phyloP scores from a whole-genome alignment of 352 stramenopile species.

The Globisporangium canariense region DNA sequence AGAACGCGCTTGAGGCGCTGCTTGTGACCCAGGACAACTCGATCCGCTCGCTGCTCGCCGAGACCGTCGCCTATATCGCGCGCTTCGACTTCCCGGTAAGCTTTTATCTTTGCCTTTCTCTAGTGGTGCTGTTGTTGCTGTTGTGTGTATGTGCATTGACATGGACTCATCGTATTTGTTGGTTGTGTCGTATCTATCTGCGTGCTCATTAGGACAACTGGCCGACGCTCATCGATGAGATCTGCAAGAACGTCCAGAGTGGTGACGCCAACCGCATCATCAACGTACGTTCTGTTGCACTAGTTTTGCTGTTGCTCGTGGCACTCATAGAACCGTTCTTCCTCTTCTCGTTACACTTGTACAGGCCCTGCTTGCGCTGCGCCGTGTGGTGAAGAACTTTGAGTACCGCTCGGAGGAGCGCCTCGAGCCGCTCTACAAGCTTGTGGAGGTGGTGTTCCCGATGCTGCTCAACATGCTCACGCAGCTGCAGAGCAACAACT shows the following conservation, averaged over 20 bases:
- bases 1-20: constrained; percentile 78
- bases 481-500: constrained; percentile 76
- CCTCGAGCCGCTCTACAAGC: constrained; percentile 88
- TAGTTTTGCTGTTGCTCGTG: neutral
- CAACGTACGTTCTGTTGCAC: constrained; percentile 32
- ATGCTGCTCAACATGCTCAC: constrained; percentile 91
- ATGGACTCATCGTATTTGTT: neutral
- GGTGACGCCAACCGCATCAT: constrained; percentile 83
- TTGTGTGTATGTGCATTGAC: neutral
- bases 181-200: too few species aligned
- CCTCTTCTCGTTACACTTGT: constrained; percentile 20
- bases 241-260: constrained; percentile 88
- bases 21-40: constrained; percentile 88
- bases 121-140: neutral
- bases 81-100: constrained; percentile 93
- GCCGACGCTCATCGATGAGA: constrained; percentile 89
- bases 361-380: constrained; percentile 92
- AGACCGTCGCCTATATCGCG: constrained; percentile 93
- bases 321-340: neutral
- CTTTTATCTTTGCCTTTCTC: neutral
- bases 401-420: constrained; percentile 94
- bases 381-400: constrained; percentile 97
- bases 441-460: constrained; percentile 92
- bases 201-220: constrained; percentile 59
- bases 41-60: constrained; percentile 89